Evolutionary conservation across 495 filamentous ascomycete genomes (phyloP), one percentile per base, ranked within the genome.

Genomic region (Neurospora sp.): DNA sequence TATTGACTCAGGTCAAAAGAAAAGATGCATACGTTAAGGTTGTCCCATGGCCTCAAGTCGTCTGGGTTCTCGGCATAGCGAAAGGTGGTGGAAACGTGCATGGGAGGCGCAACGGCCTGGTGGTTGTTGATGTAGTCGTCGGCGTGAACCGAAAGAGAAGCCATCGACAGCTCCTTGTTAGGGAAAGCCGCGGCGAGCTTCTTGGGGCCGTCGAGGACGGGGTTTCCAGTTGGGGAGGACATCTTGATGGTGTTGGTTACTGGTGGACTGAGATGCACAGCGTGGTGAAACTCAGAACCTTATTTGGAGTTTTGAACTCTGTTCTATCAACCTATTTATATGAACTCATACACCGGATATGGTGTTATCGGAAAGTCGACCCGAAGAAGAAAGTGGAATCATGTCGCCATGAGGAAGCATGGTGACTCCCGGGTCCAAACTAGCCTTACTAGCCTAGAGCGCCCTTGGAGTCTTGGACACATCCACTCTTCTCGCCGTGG

Each of bases 61-160:
- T 89, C 84, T 2, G 93, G 93, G 78, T 95, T 85, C 14, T 83
- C 77, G 38, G 88, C 83, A 79, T 97, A 98, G 73, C 93, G 90
- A 83, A 92, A 97, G 18, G 93, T 97, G 16, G 95, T 96, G 62
- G 93, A 91, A 76, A 95, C 87, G 80, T 97, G 95, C 76, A 98
- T 85, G 1, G 94, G 87, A 71, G 95, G 94, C 41, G 94, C 92
- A 54, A 98, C 92, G 78, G 94, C 93, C 54, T 87, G 84, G 76
- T 88, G 88, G 66, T 84, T 81, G 83, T 92, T 92, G 72, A 95
- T 85, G 75, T 82, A 84, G 83, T 97, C 93, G 76, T 97, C 95
- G 71, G 91, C 93, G 83, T 98, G 95, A 74, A 98, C 85, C n/a
- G 91, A 89, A 69, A 88, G 88, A 35, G 94, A 96, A 35, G 92